Percentiles rank a stretch among this genome's conserved stretches.
Evolutionary conservation across 2,329 filamentous ascomycete genomes (phyloP).

Genomic region (Alternaria dauci): DNA sequence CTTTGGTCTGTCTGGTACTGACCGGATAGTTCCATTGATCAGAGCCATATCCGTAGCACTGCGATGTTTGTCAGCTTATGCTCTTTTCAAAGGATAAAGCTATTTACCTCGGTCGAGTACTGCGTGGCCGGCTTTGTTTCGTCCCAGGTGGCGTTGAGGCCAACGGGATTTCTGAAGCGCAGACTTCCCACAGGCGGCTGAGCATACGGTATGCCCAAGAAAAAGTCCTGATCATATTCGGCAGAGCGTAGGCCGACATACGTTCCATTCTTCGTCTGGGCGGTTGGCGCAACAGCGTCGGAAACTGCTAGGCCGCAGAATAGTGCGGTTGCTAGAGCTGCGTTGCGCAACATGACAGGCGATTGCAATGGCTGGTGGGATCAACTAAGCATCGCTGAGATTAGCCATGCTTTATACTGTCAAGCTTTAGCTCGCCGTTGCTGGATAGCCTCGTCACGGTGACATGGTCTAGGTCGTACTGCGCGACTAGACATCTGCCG

Average conservation of each 20-base stretch:
- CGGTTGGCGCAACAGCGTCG: conserved; percentile 39
- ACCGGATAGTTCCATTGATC: conserved; percentile 55
- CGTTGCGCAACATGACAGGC: conserved; percentile 26
- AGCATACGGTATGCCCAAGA: conserved; percentile 61
- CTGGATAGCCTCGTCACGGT: neutral
- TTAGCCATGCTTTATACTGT: conserved; percentile 17
- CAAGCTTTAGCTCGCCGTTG: neutral
- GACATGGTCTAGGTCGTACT: neutral
- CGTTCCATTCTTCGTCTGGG: conserved; percentile 55
- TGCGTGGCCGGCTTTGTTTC: conserved; percentile 50
- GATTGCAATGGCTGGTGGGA: neutral
- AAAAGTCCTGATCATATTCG: conserved; percentile 56
- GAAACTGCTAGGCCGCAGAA: conserved; percentile 24
- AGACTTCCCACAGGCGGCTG: conserved; percentile 52
- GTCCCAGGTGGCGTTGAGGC: conserved; percentile 55
- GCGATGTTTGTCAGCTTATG: conserved; percentile 14
- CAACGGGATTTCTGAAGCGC: conserved; percentile 60
- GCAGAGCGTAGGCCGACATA: conserved; percentile 50
- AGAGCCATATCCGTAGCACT: conserved; percentile 51
- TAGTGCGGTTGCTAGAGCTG: conserved; percentile 21
- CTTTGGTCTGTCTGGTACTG: neutral
- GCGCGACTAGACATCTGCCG: conserved; percentile 15
- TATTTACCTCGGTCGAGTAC: conserved; percentile 33
- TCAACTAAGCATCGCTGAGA: neutral
- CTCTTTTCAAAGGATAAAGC: neutral